Evolutionary conservation across 768 basidiomycete species (phyloP).

Genomic region (Boletus sp.): DNA sequence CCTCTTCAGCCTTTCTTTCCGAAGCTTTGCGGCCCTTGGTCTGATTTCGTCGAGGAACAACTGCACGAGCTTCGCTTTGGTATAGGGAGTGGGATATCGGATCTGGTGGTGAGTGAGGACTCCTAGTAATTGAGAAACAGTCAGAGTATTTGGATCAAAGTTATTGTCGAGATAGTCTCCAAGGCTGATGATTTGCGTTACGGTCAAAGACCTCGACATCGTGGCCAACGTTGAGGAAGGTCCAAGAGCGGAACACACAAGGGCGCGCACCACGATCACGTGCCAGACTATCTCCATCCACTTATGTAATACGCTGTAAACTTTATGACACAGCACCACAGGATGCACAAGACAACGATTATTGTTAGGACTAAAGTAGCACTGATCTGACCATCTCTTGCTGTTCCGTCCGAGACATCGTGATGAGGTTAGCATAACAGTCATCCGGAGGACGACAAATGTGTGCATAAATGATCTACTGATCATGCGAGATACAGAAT

Average conservation of each 20-base stretch:
- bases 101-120: constrained; percentile 75
- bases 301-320: constrained; percentile 2
- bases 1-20: constrained; percentile 60
- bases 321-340: not conserved
- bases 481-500: not conserved
- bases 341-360: not conserved
- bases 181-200: constrained; percentile 66
- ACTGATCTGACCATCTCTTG: not conserved
- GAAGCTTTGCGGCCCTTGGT: constrained; percentile 51
- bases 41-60: constrained; percentile 79
- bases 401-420: constrained; percentile 16
- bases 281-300: not conserved
- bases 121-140: constrained; percentile 78
- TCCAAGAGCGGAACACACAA: not conserved
- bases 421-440: not conserved
- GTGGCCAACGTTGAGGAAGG: constrained; percentile 21
- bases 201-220: constrained; percentile 71
- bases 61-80: constrained; percentile 72
- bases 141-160: constrained; percentile 71
- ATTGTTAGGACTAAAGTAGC: not conserved
- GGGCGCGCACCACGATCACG: constrained; percentile 19
- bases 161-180: constrained; percentile 79
- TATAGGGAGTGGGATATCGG: constrained; percentile 68
- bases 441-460: constrained; percentile 6
- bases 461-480: not conserved